Evolutionary conservation across 1,284 basidiomycete species (phyloP).

Genomic region (Ceratobasidium sp.): DNA sequence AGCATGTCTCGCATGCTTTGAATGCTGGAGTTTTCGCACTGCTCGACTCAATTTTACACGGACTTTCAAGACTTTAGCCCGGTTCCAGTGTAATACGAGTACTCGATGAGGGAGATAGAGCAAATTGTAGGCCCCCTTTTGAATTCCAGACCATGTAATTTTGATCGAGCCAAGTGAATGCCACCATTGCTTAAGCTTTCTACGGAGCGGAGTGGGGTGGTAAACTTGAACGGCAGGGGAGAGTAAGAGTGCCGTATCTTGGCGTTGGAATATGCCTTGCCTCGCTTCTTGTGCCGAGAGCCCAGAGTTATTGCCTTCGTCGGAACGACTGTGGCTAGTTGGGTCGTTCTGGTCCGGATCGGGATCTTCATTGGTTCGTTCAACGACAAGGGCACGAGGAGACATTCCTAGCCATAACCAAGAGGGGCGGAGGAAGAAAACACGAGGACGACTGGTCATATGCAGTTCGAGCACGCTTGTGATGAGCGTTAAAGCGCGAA

Average conservation of each 20-base stretch:
- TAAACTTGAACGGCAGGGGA: constrained; percentile 25
- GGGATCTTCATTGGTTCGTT: constrained; percentile 27
- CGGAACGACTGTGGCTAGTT: not conserved
- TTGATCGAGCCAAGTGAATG: not conserved
- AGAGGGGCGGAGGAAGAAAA: constrained; percentile 57
- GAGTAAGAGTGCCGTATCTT: constrained; percentile 10
- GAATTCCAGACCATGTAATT: not conserved
- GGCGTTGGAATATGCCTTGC: constrained; percentile 28
- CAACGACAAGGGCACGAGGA: constrained; percentile 45
- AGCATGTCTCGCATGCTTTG: constrained; percentile 33
- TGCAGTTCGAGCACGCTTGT: constrained; percentile 50
- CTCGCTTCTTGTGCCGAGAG: constrained; percentile 29
- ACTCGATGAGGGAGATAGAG: not conserved
- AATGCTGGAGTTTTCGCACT: constrained; percentile 28
- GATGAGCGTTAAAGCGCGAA: constrained; percentile 41
- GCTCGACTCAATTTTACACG: constrained; percentile 13
- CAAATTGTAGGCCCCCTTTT: not conserved
- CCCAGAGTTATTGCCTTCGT: not conserved
- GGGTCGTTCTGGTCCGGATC: not conserved
- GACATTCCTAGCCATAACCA: constrained; percentile 58
- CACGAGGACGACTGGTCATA: constrained; percentile 45
- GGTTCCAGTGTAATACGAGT: constrained; percentile 12
- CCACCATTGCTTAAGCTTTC: constrained; percentile 2
- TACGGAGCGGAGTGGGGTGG: not conserved
- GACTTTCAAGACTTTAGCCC: constrained; percentile 13